Percentiles rank a stretch among this genome's conserved stretches.
phyloP scores from a whole-genome alignment of 441 rosid genomes.

The Euphorbia corollata region DNA sequence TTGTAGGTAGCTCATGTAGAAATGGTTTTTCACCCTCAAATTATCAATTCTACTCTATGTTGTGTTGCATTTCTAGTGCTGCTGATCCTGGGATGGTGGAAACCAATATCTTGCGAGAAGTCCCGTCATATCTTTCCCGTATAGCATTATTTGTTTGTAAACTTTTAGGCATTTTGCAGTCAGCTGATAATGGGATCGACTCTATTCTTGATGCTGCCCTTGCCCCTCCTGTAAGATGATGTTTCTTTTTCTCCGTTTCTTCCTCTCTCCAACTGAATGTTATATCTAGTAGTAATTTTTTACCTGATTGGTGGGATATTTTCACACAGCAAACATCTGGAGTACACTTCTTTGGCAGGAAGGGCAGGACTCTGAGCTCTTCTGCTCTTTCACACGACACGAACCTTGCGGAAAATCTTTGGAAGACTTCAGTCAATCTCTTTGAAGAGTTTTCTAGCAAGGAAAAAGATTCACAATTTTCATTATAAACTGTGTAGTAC shows the following conservation, averaged over 20 bases:
- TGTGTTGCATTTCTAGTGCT: conserved; percentile 40
- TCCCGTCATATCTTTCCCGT: conserved; percentile 50
- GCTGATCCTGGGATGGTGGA: conserved; percentile 82
- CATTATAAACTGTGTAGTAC: background rate
- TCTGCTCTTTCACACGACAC: conserved; percentile 40
- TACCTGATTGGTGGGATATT: background rate
- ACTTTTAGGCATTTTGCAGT: conserved; percentile 52
- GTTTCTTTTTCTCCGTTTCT: background rate
- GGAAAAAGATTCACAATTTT: conserved; percentile 9
- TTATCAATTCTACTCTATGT: conserved; percentile 10
- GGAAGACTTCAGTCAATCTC: conserved; percentile 51
- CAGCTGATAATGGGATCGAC: conserved; percentile 52
- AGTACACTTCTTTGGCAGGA: conserved; percentile 71
- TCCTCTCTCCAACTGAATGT: background rate
- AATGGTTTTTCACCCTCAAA: background rate
- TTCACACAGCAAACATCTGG: conserved; percentile 56
- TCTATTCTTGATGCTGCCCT: conserved; percentile 78
- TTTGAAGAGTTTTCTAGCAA: conserved; percentile 30
- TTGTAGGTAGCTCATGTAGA: background rate
- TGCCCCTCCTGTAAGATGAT: conserved; percentile 58
- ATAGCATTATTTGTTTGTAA: conserved; percentile 38
- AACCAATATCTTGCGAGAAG: conserved; percentile 86
- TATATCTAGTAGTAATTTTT: background rate
- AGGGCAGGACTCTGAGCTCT: conserved; percentile 52
- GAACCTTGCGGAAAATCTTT: conserved; percentile 52